Conservation (phyloP, 148 eudicot species). For the Polygonum maritimum region DNA sequence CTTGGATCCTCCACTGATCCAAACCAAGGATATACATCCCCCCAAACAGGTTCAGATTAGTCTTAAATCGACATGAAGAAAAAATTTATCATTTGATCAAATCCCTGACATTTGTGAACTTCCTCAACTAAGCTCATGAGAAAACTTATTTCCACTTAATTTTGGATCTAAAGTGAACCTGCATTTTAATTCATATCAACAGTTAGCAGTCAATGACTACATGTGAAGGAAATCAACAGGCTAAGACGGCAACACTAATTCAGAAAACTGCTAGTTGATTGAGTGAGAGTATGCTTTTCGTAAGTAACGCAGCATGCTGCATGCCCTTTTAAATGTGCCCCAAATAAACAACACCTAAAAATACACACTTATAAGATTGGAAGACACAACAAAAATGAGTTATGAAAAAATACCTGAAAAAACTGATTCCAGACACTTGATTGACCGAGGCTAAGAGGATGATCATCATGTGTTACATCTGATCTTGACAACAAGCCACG, state of each 20-base stretch:
- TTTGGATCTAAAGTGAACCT: neutral
- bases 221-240: neutral
- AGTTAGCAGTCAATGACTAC: neutral
- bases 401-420: conserved; percentile 59
- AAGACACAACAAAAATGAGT: neutral
- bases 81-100: neutral
- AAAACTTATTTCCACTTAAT: neutral
- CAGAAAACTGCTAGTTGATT: neutral
- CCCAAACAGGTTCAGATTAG: neutral
- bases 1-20: neutral
- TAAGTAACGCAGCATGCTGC: neutral
- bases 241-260: neutral
- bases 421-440: conserved; percentile 93
- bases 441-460: conserved; percentile 92
- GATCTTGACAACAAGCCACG: conserved; percentile 72
- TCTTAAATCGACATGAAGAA: neutral
- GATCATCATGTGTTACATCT: conserved; percentile 68
- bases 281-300: neutral
- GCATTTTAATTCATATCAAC: neutral
- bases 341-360: neutral
- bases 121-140: neutral
- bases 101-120: neutral
- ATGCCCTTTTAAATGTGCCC: neutral
- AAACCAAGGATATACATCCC: neutral
- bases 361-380: neutral